Evolutionary conservation across 768 basidiomycete species (phyloP).

Genomic region (Artomyces pyxidatus): DNA sequence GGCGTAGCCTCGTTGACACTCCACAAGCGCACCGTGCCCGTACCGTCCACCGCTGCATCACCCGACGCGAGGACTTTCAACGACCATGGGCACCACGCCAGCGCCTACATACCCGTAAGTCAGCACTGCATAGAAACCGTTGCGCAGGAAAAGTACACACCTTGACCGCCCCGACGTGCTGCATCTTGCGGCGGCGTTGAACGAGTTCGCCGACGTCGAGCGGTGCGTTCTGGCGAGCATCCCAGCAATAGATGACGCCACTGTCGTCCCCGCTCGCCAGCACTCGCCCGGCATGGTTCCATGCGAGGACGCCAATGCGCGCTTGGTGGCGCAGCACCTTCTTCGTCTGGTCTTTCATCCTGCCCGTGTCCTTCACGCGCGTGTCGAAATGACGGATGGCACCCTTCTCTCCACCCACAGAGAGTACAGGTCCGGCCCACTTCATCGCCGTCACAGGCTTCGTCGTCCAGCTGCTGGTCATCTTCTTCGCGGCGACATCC

Average conservation of each 20-base stretch:
- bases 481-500: slow-evolving; percentile 53
- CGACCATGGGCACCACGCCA: slow-evolving; percentile 57
- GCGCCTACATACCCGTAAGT: slow-evolving; percentile 28
- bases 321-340: slow-evolving; percentile 64
- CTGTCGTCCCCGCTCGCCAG: slow-evolving; percentile 73
- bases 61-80: slow-evolving; percentile 43
- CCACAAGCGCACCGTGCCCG: slow-evolving; percentile 49
- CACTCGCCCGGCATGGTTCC: slow-evolving; percentile 58
- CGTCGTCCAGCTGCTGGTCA: slow-evolving; percentile 47
- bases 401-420: slow-evolving; percentile 59
- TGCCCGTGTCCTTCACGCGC: slow-evolving; percentile 35
- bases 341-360: slow-evolving; percentile 51
- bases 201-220: slow-evolving; percentile 49
- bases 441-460: slow-evolving; percentile 53
- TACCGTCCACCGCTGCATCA: slow-evolving; percentile 28
- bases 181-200: slow-evolving; percentile 57
- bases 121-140: background rate
- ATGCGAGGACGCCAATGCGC: slow-evolving; percentile 55
- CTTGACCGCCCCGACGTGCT: slow-evolving; percentile 53
- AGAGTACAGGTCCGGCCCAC: slow-evolving; percentile 62
- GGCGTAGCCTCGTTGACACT: slow-evolving; percentile 37
- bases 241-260: slow-evolving; percentile 76
- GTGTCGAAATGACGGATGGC: slow-evolving; percentile 71
- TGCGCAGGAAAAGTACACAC: slow-evolving; percentile 25
- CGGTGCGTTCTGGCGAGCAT: slow-evolving; percentile 39